These are phyloP conservation scores for Mentha longifolia DNA, from an alignment of 257 asterid genomes.

Conservation along the genomic window DNA sequence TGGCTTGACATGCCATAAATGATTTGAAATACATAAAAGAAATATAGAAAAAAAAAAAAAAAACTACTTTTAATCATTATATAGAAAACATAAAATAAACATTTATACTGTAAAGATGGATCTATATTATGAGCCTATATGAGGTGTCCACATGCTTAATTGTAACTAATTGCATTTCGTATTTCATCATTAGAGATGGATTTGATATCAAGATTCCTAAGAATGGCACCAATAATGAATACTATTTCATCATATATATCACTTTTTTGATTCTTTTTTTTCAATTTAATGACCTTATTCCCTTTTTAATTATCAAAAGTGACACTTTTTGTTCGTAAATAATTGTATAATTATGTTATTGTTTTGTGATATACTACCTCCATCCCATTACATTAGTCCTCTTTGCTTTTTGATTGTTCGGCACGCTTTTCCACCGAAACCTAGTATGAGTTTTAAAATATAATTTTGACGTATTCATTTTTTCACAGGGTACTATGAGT, in stretches of 20 bases:
- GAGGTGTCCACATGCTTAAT: slow-evolving; percentile 41
- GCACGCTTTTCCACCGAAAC: no score
- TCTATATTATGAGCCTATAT: slow-evolving; percentile 13
- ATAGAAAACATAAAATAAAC: not conserved
- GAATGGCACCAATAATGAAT: slow-evolving; percentile 20
- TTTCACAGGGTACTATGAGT: no score
- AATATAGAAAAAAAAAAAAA: not conserved
- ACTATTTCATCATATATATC: not conserved
- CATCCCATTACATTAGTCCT: no score
- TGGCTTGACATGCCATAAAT: not conserved
- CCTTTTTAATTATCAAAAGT: slow-evolving; percentile 4
- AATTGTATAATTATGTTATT: not conserved
- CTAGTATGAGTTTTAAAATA: no score
- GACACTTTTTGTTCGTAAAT: slow-evolving; percentile 31
- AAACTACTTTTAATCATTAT: slow-evolving; percentile 2
- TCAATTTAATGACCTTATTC: slow-evolving; percentile 7
- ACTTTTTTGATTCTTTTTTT: not conserved
- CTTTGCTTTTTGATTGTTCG: no score
- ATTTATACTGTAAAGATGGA: not conserved
- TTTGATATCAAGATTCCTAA: slow-evolving; percentile 20
- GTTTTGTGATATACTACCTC: not conserved
- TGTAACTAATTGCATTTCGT: slow-evolving; percentile 5
- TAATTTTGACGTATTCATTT: no score
- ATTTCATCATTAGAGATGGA: slow-evolving; percentile 27
- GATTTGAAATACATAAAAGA: not conserved